Base-by-base conservation (phyloP, 192 early-diverging fungal genomes). In the Ambispora gerdemannii region DNA sequence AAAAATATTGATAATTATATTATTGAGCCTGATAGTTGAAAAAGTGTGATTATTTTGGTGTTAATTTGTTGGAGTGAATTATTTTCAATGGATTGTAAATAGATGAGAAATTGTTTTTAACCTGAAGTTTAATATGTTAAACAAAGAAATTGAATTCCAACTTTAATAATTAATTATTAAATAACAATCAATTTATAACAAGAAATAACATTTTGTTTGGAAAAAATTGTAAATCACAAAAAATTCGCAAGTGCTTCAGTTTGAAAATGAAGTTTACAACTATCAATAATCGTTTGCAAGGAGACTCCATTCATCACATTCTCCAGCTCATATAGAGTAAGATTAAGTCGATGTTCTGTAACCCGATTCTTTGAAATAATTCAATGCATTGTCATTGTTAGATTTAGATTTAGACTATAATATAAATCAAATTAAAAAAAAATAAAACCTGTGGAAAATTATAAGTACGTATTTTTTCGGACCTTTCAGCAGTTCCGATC, bases 381-480 rank as follows among this genome's bases (percentile, higher is more conserved):
- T n/a, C n/a, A 38, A 36, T 27, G 6, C 6, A 63, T 20, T 11
- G 61, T 27, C n/a, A 49, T 47, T 34, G 33, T 15, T 22, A 72
- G 50, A 27, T 27, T 43, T 24, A 53, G 24, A 15, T 30, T 32
- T 47, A 58, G 8, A 30, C n/a, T 22, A 60, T 22, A 63, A 24
- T 22, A 50, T 43, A 25, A 13, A 32, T 30, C n/a, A 43, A 19
- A 0, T 59, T 32, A 19, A 2, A 28, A 33, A 58, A 31, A 73
- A 3, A 55, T 47, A 11, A 32, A 79, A 83, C 83, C 77, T 92
- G 91, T 30, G 88, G 84, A 68, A 83, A 93, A 65, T 93, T 93
- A 70, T 93, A 93, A 0, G 92, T 93, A 55, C 92, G 77, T 63
- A 91, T 90, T 77, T 92, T 92, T 75, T 93, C 92, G 0, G 90